phyloP scores from a whole-genome alignment of 768 basidiomycete genomes.

The Pleurotus citrinopileatus region DNA sequence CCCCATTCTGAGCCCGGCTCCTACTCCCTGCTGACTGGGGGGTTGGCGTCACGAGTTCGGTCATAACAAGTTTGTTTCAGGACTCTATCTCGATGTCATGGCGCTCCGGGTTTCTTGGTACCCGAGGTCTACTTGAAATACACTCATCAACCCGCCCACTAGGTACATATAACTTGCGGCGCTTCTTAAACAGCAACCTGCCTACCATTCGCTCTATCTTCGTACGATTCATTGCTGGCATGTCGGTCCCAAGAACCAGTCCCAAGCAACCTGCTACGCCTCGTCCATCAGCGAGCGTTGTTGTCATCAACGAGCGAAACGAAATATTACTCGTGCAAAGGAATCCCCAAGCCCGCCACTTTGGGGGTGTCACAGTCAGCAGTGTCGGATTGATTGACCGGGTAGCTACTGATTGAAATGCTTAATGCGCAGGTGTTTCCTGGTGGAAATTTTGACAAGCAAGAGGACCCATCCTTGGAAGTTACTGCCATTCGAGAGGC shows the following conservation, averaged over 20 bases:
- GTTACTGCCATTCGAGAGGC: constrained; percentile 75
- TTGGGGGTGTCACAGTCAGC: constrained; percentile 68
- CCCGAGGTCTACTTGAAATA: constrained; percentile 6
- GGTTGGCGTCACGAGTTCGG: not conserved
- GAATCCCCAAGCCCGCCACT: constrained; percentile 60
- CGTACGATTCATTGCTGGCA: constrained; percentile 2
- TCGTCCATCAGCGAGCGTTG: constrained; percentile 64
- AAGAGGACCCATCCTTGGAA: constrained; percentile 53
- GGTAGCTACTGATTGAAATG: no score
- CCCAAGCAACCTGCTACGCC: constrained; percentile 27
- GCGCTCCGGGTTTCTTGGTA: not conserved
- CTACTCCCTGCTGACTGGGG: not conserved
- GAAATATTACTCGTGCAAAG: constrained; percentile 71
- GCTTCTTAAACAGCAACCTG: constrained; percentile 3
- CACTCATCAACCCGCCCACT: not conserved
- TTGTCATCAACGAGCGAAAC: constrained; percentile 63
- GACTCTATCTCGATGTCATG: not conserved
- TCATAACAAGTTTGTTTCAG: not conserved
- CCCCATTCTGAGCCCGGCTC: no score
- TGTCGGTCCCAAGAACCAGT: constrained; percentile 2
- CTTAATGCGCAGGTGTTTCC: constrained; percentile 90
- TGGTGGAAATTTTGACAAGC: constrained; percentile 64
- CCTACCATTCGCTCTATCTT: constrained; percentile 11
- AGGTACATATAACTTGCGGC: not conserved
- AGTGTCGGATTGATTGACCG: no score